Evolutionary conservation across 352 stramenopile species (phyloP), one percentile per base, ranked within the genome.

Genomic region (Globisporangium irregulare): DNA sequence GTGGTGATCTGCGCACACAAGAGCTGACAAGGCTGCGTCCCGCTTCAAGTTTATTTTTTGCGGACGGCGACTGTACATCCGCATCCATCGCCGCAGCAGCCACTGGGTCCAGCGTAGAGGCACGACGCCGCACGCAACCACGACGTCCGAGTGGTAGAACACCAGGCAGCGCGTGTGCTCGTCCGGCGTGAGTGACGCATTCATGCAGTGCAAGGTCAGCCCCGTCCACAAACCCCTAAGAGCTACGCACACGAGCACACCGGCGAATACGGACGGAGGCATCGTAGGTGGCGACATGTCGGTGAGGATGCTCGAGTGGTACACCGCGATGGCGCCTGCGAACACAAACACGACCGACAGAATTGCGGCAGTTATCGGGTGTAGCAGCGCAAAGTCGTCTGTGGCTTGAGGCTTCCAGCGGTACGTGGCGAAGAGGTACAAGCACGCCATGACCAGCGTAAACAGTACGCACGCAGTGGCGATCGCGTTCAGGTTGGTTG

Each of bases 151-250:
- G 34, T 70, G 58, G 36, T 57, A 56, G 34, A 70, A 60, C 8
- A 70, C 25, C 22, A 66, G 32, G 10, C 56, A 41, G 57, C 58
- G 57, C 9, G 65, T 38, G 65, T 66, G 58, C 58, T 65, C 58
- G 12, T 69, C 64, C 2, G 56, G 64, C 24, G 58, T 24, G 27
- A 69, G 46, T 48, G 64, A 60, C 34, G 46, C 32, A 32, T 34
- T 55, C 64, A 69, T 69, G 32, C 64, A 59, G 41, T 60, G 43
- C 5, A 69, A 56, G 56, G 48, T 41, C 41, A 63, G 34, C 9
- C 64, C 64, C 3, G 46, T 69, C 64, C 64, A 69, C n/a, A 68
- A 8, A 1, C 46, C 34, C 3, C 25, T 18, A 22, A 51, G 12
- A 57, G 59, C 34, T 12, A 71, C 15, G 1, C 32, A n/a, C 8